Base-by-base conservation (phyloP, 495 filamentous ascomycete species). In the Trypethelium eluteriae region DNA sequence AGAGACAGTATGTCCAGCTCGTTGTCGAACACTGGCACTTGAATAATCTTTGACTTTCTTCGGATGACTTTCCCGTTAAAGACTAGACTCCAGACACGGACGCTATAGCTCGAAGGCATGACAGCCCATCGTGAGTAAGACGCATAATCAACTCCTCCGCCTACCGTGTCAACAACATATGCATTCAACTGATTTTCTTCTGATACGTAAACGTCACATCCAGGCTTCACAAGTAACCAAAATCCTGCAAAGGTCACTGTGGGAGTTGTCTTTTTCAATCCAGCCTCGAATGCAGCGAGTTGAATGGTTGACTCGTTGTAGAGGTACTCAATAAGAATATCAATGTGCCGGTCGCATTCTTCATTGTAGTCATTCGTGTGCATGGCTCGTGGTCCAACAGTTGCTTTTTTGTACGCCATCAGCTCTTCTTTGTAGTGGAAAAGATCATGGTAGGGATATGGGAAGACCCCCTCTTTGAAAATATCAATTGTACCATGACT, bases 151-250 rank as follows among this genome's bases (percentile, higher is more conserved):
- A 44, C 49, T 53, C 49, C 49, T 16, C 49, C 18, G 12, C 18
- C 9, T 16, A 53, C 18, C 16, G 12, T 1, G 18, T 53, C 49
- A 25, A 53, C 49, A 14, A 53, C 49, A 25, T 53, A 53, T 14
- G 49, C 49, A 25, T 53, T 53, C 49, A 53, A 18, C 49, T 53
- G 11, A 2, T 53, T 5, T 2, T 53, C 1, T 25, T 53, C 49
- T 18, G 5, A n/a, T 14, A 53, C 49, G 18, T 53, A 53, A 16
- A 53, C 49, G 11, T 53, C 49, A 16, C 12, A 53, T 16, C 49
- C 49, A 25, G 49, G 49, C 49, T 53, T 53, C 49, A 53, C 12
- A 16, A 53, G 49, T 53, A 53, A 25, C 49, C 49, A 53, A 53
- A 53, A 16, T 14, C 49, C 49, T 53, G 12, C 49, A 2, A 53